These are phyloP conservation scores for Boletus rufocinnamomeus DNA, from an alignment of 768 basidiomycete species.

Conservation along the genomic window DNA sequence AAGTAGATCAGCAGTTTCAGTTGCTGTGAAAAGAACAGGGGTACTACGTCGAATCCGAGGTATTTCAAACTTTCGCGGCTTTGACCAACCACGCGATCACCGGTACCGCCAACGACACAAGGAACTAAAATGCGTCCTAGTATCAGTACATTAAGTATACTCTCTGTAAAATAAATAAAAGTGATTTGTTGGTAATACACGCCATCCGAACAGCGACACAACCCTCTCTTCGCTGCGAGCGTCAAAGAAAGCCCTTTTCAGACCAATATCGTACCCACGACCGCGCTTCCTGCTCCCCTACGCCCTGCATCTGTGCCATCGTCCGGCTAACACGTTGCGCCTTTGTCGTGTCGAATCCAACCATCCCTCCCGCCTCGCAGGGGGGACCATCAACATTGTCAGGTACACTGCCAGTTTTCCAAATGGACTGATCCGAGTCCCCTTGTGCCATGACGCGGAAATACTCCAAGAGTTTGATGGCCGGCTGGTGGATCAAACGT, in stretches of 20 bases:
- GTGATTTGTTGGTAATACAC: background rate
- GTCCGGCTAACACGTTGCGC: conserved; percentile 1
- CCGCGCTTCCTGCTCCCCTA: background rate
- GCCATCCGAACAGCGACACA: background rate
- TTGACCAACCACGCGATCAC: no score
- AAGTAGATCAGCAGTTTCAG: no score
- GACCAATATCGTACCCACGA: conserved; percentile 12
- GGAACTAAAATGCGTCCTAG: background rate
- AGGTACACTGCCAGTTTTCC: background rate
- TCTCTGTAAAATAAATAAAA: background rate
- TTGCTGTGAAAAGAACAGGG: no score
- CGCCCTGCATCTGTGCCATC: conserved; percentile 1
- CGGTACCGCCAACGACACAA: no score
- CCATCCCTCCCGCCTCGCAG: background rate
- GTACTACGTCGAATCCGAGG: no score
- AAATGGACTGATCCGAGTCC: background rate
- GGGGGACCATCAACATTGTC: background rate
- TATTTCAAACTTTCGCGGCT: no score
- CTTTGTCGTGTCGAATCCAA: background rate
- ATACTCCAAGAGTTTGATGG: conserved; percentile 34
- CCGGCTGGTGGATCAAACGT: conserved; percentile 25
- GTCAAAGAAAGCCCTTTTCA: background rate
- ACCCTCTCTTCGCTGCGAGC: no score
- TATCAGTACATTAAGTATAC: background rate
- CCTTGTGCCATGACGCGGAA: conserved; percentile 24